Percentiles rank a stretch among this genome's conserved stretches.
phyloP scores from a whole-genome alignment of 306 rosid genomes.

The Dicorynia guianensis region DNA sequence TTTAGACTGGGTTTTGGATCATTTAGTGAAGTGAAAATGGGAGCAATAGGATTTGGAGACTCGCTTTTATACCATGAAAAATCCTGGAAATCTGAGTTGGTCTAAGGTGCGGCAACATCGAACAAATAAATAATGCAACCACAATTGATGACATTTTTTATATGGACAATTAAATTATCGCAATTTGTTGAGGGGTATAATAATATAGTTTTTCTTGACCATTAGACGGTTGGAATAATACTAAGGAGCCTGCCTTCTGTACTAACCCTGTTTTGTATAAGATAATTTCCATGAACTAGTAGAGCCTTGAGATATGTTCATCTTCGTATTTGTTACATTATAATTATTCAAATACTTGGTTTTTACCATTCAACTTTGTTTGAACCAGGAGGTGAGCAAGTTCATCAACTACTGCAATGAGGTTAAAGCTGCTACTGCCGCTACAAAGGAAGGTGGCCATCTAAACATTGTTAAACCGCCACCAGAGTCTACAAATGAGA shows the following conservation, averaged over 20 bases:
- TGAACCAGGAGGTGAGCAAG: constrained; percentile 83
- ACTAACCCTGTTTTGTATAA: not conserved
- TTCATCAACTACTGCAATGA: constrained; percentile 92
- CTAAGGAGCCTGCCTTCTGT: not conserved
- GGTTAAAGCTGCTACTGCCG: constrained; percentile 81
- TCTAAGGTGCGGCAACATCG: too few species aligned
- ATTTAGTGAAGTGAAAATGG: too few species aligned
- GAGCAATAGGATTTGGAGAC: too few species aligned
- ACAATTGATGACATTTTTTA: too few species aligned
- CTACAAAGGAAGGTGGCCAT: constrained; percentile 88
- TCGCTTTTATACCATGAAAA: too few species aligned
- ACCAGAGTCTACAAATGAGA: constrained; percentile 40
- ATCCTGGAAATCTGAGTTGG: too few species aligned
- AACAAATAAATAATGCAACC: too few species aligned
- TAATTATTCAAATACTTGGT: not conserved
- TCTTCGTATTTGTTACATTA: not conserved
- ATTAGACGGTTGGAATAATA: not conserved
- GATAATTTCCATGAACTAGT: not conserved
- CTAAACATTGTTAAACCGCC: constrained; percentile 68
- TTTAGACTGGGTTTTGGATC: too few species aligned
- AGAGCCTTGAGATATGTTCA: not conserved
- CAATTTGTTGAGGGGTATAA: too few species aligned
- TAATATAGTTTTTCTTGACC: too few species aligned
- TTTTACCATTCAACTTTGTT: constrained; percentile 4
- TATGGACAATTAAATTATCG: too few species aligned